Evolutionary conservation across 495 filamentous ascomycete genomes (phyloP).

Genomic region (Amphirosellinia nigrospora): DNA sequence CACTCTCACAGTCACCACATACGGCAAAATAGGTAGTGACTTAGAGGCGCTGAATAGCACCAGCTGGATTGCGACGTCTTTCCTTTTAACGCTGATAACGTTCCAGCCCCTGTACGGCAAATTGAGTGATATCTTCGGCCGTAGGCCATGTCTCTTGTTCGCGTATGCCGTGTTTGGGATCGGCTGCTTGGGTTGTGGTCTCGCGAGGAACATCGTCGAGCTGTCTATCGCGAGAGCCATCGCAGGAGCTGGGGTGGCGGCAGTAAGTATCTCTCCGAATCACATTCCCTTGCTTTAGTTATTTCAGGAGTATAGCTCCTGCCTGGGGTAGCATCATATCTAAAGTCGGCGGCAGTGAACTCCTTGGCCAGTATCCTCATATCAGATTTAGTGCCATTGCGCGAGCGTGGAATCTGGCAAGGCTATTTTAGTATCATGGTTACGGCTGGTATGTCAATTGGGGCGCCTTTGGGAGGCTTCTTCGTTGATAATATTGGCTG

Average conservation of each 20-base stretch:
- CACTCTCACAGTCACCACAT: conserved; percentile 79
- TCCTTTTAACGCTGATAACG: conserved; percentile 77
- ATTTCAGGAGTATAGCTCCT: neutral
- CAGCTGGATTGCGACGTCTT: conserved; percentile 85
- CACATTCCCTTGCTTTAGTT: neutral
- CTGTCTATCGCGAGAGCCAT: conserved; percentile 71
- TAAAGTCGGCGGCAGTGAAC: conserved; percentile 60
- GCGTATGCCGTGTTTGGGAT: conserved; percentile 76
- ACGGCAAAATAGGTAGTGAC: conserved; percentile 82
- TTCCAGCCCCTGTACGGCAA: conserved; percentile 84
- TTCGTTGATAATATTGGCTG: conserved; percentile 79
- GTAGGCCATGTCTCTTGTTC: conserved; percentile 76
- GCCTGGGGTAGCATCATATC: neutral
- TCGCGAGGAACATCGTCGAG: conserved; percentile 71
- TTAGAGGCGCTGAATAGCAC: conserved; percentile 78
- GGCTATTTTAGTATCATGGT: conserved; percentile 84
- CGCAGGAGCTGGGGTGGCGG: conserved; percentile 81
- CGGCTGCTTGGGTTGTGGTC: conserved; percentile 74
- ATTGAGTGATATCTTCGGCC: conserved; percentile 80
- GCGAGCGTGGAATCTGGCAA: conserved; percentile 82
- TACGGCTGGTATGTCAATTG: conserved; percentile 70
- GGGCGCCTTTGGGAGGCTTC: conserved; percentile 78
- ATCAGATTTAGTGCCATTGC: conserved; percentile 76
- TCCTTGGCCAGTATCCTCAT: conserved; percentile 79
- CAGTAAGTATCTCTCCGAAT: neutral